A percentile compares a stretch with the other conserved stretches of the same genome.
Evolutionary conservation across 2,329 filamentous ascomycete species (phyloP).

Genomic region (Cladosporium phlei): DNA sequence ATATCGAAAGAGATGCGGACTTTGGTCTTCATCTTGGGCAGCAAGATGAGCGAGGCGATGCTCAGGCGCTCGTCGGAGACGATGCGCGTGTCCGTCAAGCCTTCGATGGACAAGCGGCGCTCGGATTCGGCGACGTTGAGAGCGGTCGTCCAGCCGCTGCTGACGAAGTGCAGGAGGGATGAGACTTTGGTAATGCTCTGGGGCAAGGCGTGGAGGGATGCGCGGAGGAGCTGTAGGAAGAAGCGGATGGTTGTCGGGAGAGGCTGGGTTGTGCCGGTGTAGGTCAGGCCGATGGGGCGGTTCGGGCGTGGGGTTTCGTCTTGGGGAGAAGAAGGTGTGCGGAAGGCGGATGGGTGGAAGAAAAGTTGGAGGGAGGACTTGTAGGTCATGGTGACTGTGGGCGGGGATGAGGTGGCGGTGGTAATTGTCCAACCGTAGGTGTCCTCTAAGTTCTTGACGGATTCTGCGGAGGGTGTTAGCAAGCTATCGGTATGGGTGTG

Average conservation of each 20-base stretch:
- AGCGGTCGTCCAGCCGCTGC: slow-evolving; percentile 62
- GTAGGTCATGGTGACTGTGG: slow-evolving; percentile 69
- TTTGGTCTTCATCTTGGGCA: slow-evolving; percentile 63
- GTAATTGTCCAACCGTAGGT: slow-evolving; percentile 68
- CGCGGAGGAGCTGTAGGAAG: slow-evolving; percentile 67
- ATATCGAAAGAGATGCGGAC: slow-evolving; percentile 60
- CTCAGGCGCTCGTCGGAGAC: slow-evolving; percentile 61
- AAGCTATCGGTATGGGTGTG: not conserved
- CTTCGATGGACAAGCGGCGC: slow-evolving; percentile 56
- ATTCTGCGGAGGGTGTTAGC: slow-evolving; percentile 49
- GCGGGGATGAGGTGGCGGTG: slow-evolving; percentile 52
- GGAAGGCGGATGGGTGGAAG: slow-evolving; percentile 63
- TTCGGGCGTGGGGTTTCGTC: slow-evolving; percentile 32
- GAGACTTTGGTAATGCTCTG: slow-evolving; percentile 55
- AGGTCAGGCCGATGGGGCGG: slow-evolving; percentile 63
- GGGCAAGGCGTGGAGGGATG: slow-evolving; percentile 58
- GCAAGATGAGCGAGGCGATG: slow-evolving; percentile 58
- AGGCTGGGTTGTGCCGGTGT: slow-evolving; percentile 52
- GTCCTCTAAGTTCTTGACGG: slow-evolving; percentile 61
- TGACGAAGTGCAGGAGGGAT: slow-evolving; percentile 56
- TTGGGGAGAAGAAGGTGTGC: slow-evolving; percentile 20
- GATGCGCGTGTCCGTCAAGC: slow-evolving; percentile 60
- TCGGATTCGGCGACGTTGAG: slow-evolving; percentile 57
- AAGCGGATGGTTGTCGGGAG: slow-evolving; percentile 66
- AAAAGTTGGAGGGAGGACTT: slow-evolving; percentile 66